Evolutionary conservation across 169 alveolate species (phyloP).

Genomic region (Eimeria acervulina): DNA sequence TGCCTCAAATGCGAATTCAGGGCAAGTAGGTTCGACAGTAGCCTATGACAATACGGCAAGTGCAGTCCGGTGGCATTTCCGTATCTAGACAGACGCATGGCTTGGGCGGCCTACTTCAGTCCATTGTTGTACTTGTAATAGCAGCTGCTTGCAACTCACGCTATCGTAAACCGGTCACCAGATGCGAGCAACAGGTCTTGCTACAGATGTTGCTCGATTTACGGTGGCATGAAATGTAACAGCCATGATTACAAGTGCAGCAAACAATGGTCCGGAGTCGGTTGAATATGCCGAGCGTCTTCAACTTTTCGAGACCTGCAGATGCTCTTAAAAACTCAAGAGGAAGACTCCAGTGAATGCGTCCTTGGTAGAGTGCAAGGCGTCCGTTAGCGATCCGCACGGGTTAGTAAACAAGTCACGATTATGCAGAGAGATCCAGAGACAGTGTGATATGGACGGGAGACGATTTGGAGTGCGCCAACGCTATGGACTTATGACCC

Average conservation of each 20-base stretch:
- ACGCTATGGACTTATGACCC: not conserved
- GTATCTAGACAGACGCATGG: not conserved
- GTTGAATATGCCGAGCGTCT: no score
- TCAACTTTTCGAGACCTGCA: not conserved
- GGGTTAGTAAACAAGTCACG: not conserved
- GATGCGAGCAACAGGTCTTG: not conserved
- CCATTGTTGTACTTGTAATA: not conserved
- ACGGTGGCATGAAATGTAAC: no score
- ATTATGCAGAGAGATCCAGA: not conserved
- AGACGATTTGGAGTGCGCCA: not conserved
- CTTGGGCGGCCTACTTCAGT: not conserved
- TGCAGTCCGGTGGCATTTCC: not conserved
- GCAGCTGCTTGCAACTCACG: not conserved
- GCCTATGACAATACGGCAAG: not conserved
- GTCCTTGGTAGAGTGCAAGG: not conserved
- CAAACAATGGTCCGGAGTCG: no score
- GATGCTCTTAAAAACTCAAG: not conserved
- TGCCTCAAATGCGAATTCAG: not conserved
- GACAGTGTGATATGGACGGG: not conserved
- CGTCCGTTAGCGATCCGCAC: not conserved
- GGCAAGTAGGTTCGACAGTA: not conserved
- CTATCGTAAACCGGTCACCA: not conserved
- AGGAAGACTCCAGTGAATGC: not conserved
- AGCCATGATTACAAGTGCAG: no score
- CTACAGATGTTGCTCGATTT: no score